Conservation (phyloP, 805 yeast genomes). For the Schizosaccharomyces cryophilus region DNA sequence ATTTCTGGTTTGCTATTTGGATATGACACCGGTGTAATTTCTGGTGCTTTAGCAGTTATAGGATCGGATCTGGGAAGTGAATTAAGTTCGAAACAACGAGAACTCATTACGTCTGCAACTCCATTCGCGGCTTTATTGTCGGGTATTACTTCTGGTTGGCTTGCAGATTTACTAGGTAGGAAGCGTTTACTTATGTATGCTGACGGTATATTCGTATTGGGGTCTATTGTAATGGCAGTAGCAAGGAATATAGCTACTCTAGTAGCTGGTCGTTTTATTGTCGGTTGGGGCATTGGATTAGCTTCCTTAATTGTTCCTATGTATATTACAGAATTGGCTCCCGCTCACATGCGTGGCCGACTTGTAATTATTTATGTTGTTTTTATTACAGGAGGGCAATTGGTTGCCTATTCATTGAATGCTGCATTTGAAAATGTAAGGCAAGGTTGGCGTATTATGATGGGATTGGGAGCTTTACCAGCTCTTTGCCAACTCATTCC, state of each 20-base stretch:
- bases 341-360: slow-evolving; percentile 42
- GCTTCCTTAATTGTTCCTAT: slow-evolving; percentile 37
- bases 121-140: slow-evolving; percentile 76
- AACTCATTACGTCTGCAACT: slow-evolving; percentile 77
- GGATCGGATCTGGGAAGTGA: slow-evolving; percentile 40
- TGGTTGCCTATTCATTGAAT: slow-evolving; percentile 75
- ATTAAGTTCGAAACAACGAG: slow-evolving; percentile 55
- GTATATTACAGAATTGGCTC: slow-evolving; percentile 47
- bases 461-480: slow-evolving; percentile 77
- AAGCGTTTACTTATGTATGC: slow-evolving; percentile 61
- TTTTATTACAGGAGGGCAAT: slow-evolving; percentile 82
- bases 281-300: slow-evolving; percentile 35
- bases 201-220: slow-evolving; percentile 53
- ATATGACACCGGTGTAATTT: slow-evolving; percentile 87
- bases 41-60: slow-evolving; percentile 69
- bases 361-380: slow-evolving; percentile 36
- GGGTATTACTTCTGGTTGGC: slow-evolving; percentile 47
- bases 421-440: slow-evolving; percentile 50
- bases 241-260: slow-evolving; percentile 59
- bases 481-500: slow-evolving; percentile 52
- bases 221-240: slow-evolving; percentile 61
- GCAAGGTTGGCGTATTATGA: slow-evolving; percentile 81
- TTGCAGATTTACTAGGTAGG: slow-evolving; percentile 64
- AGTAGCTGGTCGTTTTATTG: slow-evolving; percentile 40
- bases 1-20: slow-evolving; percentile 93